phyloP scores from a whole-genome alignment of 2,329 filamentous ascomycete species.

The Penicillium sp. region DNA sequence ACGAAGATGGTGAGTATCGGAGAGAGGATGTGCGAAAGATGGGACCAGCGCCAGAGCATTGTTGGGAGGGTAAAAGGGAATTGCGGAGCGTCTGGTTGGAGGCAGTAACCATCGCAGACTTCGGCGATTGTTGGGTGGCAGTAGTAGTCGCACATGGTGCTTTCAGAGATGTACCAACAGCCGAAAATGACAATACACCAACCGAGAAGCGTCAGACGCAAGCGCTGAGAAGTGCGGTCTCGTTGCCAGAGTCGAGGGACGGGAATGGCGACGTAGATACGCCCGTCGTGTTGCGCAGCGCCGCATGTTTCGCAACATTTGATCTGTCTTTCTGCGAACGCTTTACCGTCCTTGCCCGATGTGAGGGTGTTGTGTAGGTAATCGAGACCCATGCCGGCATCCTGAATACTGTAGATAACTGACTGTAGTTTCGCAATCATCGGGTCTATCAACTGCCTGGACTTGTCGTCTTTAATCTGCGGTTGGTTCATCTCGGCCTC shows the following conservation, averaged over 20 bases:
- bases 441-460: constrained; percentile 32
- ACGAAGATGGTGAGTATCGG: constrained; percentile 29
- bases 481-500: background rate
- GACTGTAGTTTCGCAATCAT: constrained; percentile 38
- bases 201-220: constrained; percentile 35
- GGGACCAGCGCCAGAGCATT: constrained; percentile 48
- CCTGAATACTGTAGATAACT: constrained; percentile 37
- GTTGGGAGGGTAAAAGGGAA: constrained; percentile 56
- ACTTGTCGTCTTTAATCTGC: constrained; percentile 10
- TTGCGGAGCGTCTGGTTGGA: constrained; percentile 49
- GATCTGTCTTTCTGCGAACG: background rate
- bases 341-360: constrained; percentile 12
- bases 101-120: constrained; percentile 48
- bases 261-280: constrained; percentile 29
- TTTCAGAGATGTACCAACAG: constrained; percentile 49
- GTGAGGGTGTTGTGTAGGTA: constrained; percentile 36
- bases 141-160: constrained; percentile 48
- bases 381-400: constrained; percentile 38
- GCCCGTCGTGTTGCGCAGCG: constrained; percentile 17
- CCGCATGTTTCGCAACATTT: constrained; percentile 22
- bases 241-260: constrained; percentile 35
- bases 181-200: constrained; percentile 39
- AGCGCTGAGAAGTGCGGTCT: constrained; percentile 23
- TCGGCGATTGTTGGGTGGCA: constrained; percentile 49
- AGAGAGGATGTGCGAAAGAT: constrained; percentile 27